Evolutionary conservation across 805 yeast genomes (phyloP), one percentile per base, ranked within the genome.

Genomic region (Candida berthetii): DNA sequence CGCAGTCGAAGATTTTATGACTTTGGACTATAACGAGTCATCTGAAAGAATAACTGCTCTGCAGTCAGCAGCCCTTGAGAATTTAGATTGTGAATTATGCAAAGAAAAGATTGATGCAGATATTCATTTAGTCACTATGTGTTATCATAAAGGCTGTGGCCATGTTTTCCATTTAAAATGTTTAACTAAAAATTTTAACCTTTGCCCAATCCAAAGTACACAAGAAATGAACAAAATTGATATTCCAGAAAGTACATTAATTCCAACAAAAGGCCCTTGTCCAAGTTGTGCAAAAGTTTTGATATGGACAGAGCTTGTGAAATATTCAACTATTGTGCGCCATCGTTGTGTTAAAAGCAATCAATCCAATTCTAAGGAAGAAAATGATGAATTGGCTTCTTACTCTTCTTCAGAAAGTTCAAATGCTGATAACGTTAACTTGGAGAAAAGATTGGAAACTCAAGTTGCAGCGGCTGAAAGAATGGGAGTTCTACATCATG

Each of bases 121-220:
- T 7, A 22, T 7, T 22, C 6, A 72, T 0, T 45, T 64, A 19
- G 36, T 68, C 3, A 59, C 63, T 3, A 51, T 61, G 4, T 72
- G 78, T 33, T 47, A 54, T 28, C 48, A 56, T 29, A 42, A 44
- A 2, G 39, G 40, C 3, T 74, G 78, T 46, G 42, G 50, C 2
- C 47, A 47, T 17, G 46, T 60, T 2, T 50, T 60, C 7, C 78
- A 74, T 51, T 47, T 74, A 28, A 24, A 50, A 1, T 74, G 80
- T 47, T 41, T 71, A 6, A 64, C 66, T n/a, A n/a, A 41, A 48
- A 17, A 17, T 9, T 16, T 31, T 18, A 16, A 31, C n/a, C 4
- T 8, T 11, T 7, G 19, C 9, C 17, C 19, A 9, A 31, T 27
- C 8, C 4, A 27, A 27, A 13, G 9, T 22, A 27, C n/a, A 27